phyloP scores from a whole-genome alignment of 192 early-diverging fungal genomes.

The Podila epigama region DNA sequence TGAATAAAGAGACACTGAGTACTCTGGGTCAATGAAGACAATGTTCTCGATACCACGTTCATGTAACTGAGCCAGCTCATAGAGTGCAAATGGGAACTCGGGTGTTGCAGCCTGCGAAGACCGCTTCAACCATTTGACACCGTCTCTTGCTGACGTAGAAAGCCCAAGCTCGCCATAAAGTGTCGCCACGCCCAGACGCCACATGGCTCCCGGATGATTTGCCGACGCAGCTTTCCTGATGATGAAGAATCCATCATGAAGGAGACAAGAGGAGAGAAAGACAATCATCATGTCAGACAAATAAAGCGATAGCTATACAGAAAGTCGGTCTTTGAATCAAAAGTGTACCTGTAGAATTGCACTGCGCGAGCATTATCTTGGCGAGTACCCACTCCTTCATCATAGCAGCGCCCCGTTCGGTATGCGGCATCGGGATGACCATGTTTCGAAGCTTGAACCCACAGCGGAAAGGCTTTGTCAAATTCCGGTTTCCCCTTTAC shows the following conservation, averaged over 20 bases:
- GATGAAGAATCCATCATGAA: not conserved
- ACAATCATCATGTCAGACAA: not conserved
- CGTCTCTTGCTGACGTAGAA: conserved; percentile 60
- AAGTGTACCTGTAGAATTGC: conserved; percentile 67
- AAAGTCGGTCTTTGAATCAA: too few species aligned
- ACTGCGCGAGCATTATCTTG: conserved; percentile 61
- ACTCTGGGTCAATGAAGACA: conserved; percentile 66
- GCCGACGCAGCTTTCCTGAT: conserved; percentile 73
- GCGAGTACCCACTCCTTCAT: conserved; percentile 68
- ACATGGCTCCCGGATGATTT: conserved; percentile 74
- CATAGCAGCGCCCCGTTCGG: conserved; percentile 68
- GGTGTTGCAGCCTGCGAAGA: conserved; percentile 63
- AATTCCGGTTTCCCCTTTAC: conserved; percentile 70
- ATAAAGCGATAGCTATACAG: not conserved
- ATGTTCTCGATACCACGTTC: conserved; percentile 65
- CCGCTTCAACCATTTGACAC: conserved; percentile 67
- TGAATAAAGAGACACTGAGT: conserved; percentile 65
- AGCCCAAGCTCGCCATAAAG: conserved; percentile 66
- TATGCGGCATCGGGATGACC: conserved; percentile 72
- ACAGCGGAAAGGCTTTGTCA: conserved; percentile 73
- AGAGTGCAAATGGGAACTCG: conserved; percentile 66
- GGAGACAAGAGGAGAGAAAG: not conserved
- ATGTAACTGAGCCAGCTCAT: conserved; percentile 66
- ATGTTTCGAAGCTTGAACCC: conserved; percentile 74
- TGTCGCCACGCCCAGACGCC: conserved; percentile 66